These are phyloP conservation scores for Leccinum disarticulatum DNA, from an alignment of 768 basidiomycete species.

Conservation along the genomic window DNA sequence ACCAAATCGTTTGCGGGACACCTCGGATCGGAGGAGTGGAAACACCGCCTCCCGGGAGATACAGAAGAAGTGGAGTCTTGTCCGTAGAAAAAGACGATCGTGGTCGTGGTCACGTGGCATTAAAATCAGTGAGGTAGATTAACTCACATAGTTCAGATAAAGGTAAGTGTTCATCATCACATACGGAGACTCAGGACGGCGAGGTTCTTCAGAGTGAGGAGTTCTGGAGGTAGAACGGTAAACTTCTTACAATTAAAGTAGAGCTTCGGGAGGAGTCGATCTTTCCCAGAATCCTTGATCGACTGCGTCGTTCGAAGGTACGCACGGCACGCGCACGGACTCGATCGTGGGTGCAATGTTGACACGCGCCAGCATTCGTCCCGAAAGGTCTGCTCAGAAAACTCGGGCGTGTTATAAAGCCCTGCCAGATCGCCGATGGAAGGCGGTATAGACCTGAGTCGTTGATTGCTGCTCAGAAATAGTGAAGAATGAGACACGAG, in stretches of 20 bases:
- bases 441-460: slow-evolving; percentile 50
- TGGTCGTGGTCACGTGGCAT: slow-evolving; percentile 1
- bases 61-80: too few species aligned
- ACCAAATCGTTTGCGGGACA: too few species aligned
- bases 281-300: slow-evolving; percentile 35
- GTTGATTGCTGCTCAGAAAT: background rate
- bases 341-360: slow-evolving; percentile 35
- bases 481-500: slow-evolving; percentile 10
- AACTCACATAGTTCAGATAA: slow-evolving; percentile 58
- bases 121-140: background rate
- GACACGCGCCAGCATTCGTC: slow-evolving; percentile 34
- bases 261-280: slow-evolving; percentile 53
- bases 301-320: slow-evolving; percentile 30
- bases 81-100: slow-evolving; percentile 89
- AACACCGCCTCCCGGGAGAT: too few species aligned
- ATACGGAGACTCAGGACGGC: slow-evolving; percentile 64
- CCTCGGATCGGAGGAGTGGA: too few species aligned
- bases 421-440: slow-evolving; percentile 46
- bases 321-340: slow-evolving; percentile 14
- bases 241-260: slow-evolving; percentile 59
- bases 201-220: slow-evolving; percentile 57
- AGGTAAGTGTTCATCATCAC: background rate
- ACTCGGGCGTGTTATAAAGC: slow-evolving; percentile 44
- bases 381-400: slow-evolving; percentile 29
- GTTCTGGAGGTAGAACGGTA: slow-evolving; percentile 48